Conservation (phyloP, 2,329 filamentous ascomycete genomes). For the Penicillium verrucosum region DNA sequence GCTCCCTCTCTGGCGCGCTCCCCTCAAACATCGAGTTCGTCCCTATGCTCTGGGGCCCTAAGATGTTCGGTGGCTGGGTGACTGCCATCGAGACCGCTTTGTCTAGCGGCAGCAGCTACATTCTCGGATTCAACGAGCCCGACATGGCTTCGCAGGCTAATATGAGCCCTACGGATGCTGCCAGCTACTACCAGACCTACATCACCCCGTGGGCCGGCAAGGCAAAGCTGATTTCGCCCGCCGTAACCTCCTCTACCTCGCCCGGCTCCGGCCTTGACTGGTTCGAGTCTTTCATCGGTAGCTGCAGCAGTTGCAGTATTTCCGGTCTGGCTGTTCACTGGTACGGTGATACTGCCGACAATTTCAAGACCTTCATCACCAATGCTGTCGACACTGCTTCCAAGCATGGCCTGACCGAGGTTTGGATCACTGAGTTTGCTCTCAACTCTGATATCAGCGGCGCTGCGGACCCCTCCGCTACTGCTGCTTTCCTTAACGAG, state of each 20-base stretch:
- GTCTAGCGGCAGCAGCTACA: slow-evolving; percentile 34
- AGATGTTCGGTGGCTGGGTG: slow-evolving; percentile 37
- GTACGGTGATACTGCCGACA: slow-evolving; percentile 36
- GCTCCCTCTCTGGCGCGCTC: slow-evolving; percentile 28
- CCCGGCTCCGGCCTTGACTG: slow-evolving; percentile 38
- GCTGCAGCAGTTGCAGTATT: slow-evolving; percentile 40
- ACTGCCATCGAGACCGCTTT: slow-evolving; percentile 35
- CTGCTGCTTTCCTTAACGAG: slow-evolving; percentile 36
- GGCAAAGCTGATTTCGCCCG: slow-evolving; percentile 44
- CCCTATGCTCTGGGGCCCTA: slow-evolving; percentile 46
- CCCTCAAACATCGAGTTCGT: slow-evolving; percentile 41
- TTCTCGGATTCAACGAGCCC: slow-evolving; percentile 49
- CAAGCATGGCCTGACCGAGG: slow-evolving; percentile 34
- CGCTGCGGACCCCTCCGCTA: slow-evolving; percentile 21
- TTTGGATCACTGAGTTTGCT: slow-evolving; percentile 49
- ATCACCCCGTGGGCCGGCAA: slow-evolving; percentile 38
- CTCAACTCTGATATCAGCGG: slow-evolving; percentile 30
- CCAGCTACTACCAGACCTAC: slow-evolving; percentile 35
- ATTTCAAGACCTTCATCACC: slow-evolving; percentile 40
- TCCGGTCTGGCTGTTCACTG: slow-evolving; percentile 46
- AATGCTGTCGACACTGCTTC: slow-evolving; percentile 35
- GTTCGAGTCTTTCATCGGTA: slow-evolving; percentile 40
- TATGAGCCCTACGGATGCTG: slow-evolving; percentile 40
- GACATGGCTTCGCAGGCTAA: slow-evolving; percentile 40
- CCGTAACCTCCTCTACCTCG: slow-evolving; percentile 37